Conservation (phyloP, 345 rosid genomes). For the Turritis glabra region DNA sequence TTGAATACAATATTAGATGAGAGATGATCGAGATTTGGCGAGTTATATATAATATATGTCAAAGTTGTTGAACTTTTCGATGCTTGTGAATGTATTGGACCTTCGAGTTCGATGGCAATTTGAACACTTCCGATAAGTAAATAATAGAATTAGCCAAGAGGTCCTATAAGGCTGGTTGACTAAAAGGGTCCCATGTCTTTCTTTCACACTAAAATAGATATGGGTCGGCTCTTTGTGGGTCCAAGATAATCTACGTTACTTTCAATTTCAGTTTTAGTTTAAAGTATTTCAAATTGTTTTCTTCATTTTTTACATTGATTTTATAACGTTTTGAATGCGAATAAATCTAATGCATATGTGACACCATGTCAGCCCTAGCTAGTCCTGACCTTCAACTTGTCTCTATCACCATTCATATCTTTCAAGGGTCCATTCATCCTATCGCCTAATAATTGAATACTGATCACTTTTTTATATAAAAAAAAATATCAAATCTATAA, state of each 20-base stretch:
- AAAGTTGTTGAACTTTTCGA: not conserved
- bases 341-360: slow-evolving; percentile 21
- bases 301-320: not conserved
- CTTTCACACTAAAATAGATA: slow-evolving; percentile 16
- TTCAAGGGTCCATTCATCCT: slow-evolving; percentile 10
- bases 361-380: slow-evolving; percentile 29
- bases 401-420: slow-evolving; percentile 23
- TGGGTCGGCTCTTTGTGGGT: slow-evolving; percentile 32
- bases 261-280: slow-evolving; percentile 3
- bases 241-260: slow-evolving; percentile 3
- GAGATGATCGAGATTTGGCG: not conserved
- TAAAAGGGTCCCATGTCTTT: slow-evolving; percentile 17
- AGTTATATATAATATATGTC: not conserved
- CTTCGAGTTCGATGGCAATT: not conserved
- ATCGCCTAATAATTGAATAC: slow-evolving; percentile 17
- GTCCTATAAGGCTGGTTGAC: slow-evolving; percentile 16
- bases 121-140: not conserved
- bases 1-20: not conserved
- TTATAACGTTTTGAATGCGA: not conserved
- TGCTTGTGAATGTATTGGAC: slow-evolving; percentile 2
- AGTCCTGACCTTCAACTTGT: slow-evolving; percentile 6
- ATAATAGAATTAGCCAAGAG: not conserved
- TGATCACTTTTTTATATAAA: not conserved
- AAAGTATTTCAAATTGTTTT: not conserved
- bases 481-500: not conserved